A percentile compares a stretch with the other conserved stretches of the same genome.
phyloP scores from a whole-genome alignment of 2,329 filamentous ascomycete species.

The Hymenoscyphus occultus region DNA sequence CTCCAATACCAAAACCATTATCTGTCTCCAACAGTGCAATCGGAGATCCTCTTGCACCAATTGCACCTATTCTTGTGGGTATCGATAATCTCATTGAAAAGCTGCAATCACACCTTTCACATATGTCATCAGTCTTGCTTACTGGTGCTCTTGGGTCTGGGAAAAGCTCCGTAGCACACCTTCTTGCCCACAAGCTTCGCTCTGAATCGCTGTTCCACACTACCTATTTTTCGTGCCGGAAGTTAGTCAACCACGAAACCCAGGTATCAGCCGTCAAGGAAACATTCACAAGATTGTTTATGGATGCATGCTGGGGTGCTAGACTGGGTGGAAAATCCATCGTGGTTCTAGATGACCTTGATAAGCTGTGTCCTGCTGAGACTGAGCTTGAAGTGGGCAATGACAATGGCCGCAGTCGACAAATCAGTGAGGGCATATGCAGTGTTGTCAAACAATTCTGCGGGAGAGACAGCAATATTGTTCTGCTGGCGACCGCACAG shows the following conservation, averaged over 20 bases:
- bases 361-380: constrained; percentile 88
- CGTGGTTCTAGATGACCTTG: constrained; percentile 88
- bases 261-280: constrained; percentile 89
- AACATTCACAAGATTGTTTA: constrained; percentile 77
- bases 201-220: constrained; percentile 75
- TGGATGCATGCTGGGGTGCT: constrained; percentile 87
- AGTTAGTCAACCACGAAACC: constrained; percentile 86
- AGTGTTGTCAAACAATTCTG: constrained; percentile 83
- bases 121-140: constrained; percentile 84
- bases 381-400: constrained; percentile 92
- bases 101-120: constrained; percentile 71
- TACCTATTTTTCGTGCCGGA: constrained; percentile 82
- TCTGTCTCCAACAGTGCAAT: constrained; percentile 47
- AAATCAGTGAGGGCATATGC: constrained; percentile 86
- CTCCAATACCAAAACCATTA: constrained; percentile 64
- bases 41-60: constrained; percentile 54
- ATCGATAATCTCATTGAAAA: constrained; percentile 75
- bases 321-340: constrained; percentile 78
- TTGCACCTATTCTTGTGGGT: constrained; percentile 67
- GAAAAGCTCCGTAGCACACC: constrained; percentile 77
- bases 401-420: constrained; percentile 87
- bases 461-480: constrained; percentile 72
- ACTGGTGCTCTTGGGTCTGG: constrained; percentile 88
- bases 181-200: constrained; percentile 71
- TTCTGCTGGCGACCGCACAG: constrained; percentile 86